Evolutionary conservation across 345 rosid genomes (phyloP).

Genomic region (Gossypium rotundifolium): DNA sequence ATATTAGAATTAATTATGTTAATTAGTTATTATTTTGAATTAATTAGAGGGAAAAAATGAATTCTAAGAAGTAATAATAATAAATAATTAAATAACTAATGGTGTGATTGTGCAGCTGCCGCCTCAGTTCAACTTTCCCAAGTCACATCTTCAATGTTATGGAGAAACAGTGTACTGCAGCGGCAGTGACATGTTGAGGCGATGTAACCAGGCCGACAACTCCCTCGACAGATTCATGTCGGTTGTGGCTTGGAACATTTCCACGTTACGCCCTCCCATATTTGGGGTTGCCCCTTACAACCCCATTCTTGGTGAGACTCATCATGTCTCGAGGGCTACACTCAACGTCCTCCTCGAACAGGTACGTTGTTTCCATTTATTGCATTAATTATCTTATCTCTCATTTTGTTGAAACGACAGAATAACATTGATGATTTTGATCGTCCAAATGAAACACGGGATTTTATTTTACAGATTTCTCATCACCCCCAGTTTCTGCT

Average conservation of each 20-base stretch:
- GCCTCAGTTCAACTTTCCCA: conserved; percentile 66
- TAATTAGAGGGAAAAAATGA: not conserved
- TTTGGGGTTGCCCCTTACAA: conserved; percentile 86
- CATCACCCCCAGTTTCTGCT: conserved; percentile 88
- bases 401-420: too few species aligned
- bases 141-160: conserved; percentile 66
- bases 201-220: conserved; percentile 33
- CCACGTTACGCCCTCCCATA: conserved; percentile 44
- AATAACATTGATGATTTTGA: too few species aligned
- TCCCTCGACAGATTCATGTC: conserved; percentile 48
- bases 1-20: too few species aligned
- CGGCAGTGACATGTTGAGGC: conserved; percentile 38
- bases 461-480: conserved; percentile 44
- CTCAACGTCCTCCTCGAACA: conserved; percentile 75
- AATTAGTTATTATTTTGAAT: not conserved
- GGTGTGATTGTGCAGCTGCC: conserved; percentile 44
- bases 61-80: too few species aligned
- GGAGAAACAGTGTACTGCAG: conserved; percentile 57
- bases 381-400: too few species aligned
- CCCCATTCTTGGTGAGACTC: conserved; percentile 87
- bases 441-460: too few species aligned
- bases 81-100: not conserved
- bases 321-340: conserved; percentile 58
- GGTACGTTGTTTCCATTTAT: conserved; percentile 15
- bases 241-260: conserved; percentile 66